These are phyloP conservation scores for Strobilomyces echinocephalus DNA, from an alignment of 768 basidiomycete species.

Conservation along the genomic window DNA sequence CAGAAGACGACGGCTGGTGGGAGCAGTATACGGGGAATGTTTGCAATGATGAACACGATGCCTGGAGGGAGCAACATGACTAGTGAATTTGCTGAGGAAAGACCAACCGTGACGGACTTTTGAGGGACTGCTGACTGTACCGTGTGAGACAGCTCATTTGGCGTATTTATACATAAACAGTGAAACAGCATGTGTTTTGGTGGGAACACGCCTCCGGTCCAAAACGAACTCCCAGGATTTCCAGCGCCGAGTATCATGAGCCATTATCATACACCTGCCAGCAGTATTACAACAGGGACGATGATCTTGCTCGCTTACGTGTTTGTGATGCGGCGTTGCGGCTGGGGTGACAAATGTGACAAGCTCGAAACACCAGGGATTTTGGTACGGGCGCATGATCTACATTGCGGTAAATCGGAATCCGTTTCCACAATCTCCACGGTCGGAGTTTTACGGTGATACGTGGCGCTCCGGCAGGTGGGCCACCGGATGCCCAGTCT, in stretches of 20 bases:
- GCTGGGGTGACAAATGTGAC: background rate
- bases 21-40: constrained; percentile 21
- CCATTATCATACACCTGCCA: background rate
- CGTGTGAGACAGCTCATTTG: background rate
- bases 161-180: constrained; percentile 3
- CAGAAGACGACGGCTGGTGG: constrained; percentile 17
- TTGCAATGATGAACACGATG: constrained; percentile 22
- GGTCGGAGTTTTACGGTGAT: constrained; percentile 5
- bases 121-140: background rate
- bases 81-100: background rate
- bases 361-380: background rate
- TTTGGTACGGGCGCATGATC: constrained; percentile 2
- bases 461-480: constrained; percentile 11
- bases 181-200: constrained; percentile 9
- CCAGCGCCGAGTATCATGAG: background rate
- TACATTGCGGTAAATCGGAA: constrained; percentile 10
- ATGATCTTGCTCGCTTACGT: background rate
- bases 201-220: background rate
- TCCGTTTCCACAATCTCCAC: constrained; percentile 6
- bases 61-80: constrained; percentile 34
- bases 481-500: constrained; percentile 8
- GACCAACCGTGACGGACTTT: background rate
- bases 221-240: background rate
- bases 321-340: background rate
- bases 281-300: background rate